Evolutionary conservation across 2,329 filamentous ascomycete genomes (phyloP), one percentile per base, ranked within the genome.

Genomic region (Pyrenochaeta sp.): DNA sequence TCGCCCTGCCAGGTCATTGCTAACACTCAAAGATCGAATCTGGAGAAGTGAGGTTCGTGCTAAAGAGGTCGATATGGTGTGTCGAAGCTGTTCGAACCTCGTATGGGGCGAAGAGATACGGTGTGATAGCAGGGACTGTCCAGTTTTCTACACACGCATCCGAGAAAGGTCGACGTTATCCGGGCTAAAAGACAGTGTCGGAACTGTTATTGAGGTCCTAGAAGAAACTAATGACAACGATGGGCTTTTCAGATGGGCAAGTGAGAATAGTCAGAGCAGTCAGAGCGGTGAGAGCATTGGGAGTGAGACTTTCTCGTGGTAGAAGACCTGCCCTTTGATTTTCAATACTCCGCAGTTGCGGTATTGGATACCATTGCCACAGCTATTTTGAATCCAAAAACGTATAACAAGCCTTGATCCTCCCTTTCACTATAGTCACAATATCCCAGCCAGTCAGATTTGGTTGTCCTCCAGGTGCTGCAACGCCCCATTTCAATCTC

Each of bases 71-170:
- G 80, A 89, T 33, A 82, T 81, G 44, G 79, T 97, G 7, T 99
- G 95, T 75, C 86, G 89, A 55, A 90, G 85, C 65, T 99, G 95
- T 74, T 87, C 91, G 33, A 88, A 87, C 0, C 71, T 93, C 15
- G 82, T 89, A 3, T 89, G 87, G 60, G 79, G 86, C 2, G 94
- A 97, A 32, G 86, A 90, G 30, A 88, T 97, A n/a, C 82, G 77
- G 35, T 99, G 95, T 71, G 92, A 97, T 69, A 96, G 90, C 73
- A 87, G 90, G 72, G 94, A 97, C 76, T 99, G 95, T 71, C 90
- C 93, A 0, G 91, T 97, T 0, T 98, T 96, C 64, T 98, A 96
- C 76, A 88, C 88, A 29, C 78, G 91, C 12, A 83, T 86, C 47
- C 89, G 87, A 73, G 87, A 90, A 45, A 55, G 51, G n/a, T 59